phyloP scores from a whole-genome alignment of 345 rosid genomes.

The Eucalyptus cloeziana region DNA sequence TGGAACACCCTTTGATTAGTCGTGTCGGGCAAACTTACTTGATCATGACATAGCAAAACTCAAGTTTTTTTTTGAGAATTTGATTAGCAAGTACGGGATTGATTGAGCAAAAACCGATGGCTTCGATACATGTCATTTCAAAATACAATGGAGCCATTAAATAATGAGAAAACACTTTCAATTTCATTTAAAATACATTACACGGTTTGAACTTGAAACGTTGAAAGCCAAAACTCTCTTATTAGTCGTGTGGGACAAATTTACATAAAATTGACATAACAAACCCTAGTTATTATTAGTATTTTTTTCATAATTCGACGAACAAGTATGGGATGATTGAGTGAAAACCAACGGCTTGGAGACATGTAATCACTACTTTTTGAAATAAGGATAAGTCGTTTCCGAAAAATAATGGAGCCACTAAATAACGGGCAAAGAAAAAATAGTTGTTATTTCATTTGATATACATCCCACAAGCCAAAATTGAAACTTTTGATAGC shows the following conservation, averaged over 20 bases:
- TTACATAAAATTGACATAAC: background rate
- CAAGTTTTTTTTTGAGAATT: background rate
- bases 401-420: too few species aligned
- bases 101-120: background rate
- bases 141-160: background rate
- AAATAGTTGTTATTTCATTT: too few species aligned
- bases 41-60: background rate
- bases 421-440: too few species aligned
- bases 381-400: too few species aligned
- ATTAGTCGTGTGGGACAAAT: background rate
- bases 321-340: too few species aligned
- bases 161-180: background rate
- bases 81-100: background rate
- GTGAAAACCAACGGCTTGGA: too few species aligned
- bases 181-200: background rate
- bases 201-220: background rate
- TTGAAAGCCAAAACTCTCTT: background rate
- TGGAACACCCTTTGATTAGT: background rate
- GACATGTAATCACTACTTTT: too few species aligned
- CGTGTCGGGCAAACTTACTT: background rate
- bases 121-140: background rate
- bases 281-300: background rate
- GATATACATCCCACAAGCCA: rapidly evolving
- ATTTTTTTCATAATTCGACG: too few species aligned
- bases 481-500: too few species aligned